Evolutionary conservation across 441 rosid genomes (phyloP), one percentile per base, ranked within the genome.

Genomic region (Euphorbia celastroides): DNA sequence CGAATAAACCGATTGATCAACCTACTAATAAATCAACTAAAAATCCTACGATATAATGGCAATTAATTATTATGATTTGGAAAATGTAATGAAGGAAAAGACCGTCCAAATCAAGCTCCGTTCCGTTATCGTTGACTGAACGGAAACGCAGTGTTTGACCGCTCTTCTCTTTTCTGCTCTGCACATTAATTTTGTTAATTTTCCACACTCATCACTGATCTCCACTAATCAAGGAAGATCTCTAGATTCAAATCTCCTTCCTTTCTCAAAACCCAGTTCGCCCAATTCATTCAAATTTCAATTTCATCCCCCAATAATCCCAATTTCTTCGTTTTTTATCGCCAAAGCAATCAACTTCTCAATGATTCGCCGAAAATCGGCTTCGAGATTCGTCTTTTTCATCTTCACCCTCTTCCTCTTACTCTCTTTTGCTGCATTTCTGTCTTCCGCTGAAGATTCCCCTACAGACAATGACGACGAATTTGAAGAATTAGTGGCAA

Each of bases 401-500:
- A 20, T 78, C 20, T 60, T 82, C 70, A 41, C 81, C 30, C 68
- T 78, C 60, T 38, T 82, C 28, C 36, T 87, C 0, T 74, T 89
- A 13, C 70, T 87, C 72, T 20, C 73, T 44, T 74, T 68, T 67
- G 32, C 79, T 41, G 28, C 70, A 68, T 8, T 64, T 60, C 58
- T 27, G 66, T 44, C 67, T 64, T 81, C 81, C 55, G 70, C 85
- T 23, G 86, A 78, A 16, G 71, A 62, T 36, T 51, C 61, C 1
- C 17, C 9, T 34, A 55, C 60, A 28, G 73, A 69, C 34, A 60
- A 64, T 22, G 90, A 75, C 36, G 59, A 61, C 32, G 93, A 88
- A 23, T 63, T 88, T 12, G 79, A 83, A 69, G 82, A 92, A 62
- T 82, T 92, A 27, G 34, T 88, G 5, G 89, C 90, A 3, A 74